Evolutionary conservation across 2,329 filamentous ascomycete genomes (phyloP).

Genomic region (Botrytis squamosa): DNA sequence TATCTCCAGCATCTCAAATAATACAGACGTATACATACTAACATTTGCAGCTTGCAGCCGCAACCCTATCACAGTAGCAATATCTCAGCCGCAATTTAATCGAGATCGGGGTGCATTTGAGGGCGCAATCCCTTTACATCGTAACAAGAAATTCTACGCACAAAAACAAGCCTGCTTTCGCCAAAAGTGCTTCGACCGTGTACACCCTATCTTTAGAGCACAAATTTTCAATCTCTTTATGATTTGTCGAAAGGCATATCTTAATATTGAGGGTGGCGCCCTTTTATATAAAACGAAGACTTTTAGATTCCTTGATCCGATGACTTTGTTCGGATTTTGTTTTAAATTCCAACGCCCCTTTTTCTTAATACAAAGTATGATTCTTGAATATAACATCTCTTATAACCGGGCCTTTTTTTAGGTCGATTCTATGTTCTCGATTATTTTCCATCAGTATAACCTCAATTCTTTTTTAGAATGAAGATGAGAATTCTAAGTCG

Average conservation of each 20-base stretch:
- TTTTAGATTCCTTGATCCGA: background rate
- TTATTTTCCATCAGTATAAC: background rate
- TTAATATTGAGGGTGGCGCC: background rate
- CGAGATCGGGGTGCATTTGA: background rate
- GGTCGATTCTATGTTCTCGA: background rate
- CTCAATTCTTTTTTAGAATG: background rate
- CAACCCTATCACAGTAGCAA: background rate
- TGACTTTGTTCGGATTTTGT: background rate
- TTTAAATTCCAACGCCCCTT: background rate
- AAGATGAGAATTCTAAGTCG: background rate
- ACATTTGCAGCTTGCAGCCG: background rate
- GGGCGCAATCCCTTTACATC: too few relatives aligned
- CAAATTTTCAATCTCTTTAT: background rate
- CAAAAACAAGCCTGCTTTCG: background rate
- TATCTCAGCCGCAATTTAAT: background rate
- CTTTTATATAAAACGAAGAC: background rate
- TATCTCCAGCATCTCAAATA: too few relatives aligned
- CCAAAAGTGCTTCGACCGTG: background rate
- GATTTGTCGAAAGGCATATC: slow-evolving; percentile 9
- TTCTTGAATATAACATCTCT: background rate
- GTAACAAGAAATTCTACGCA: background rate
- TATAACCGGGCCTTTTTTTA: background rate
- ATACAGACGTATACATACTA: background rate
- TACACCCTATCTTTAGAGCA: background rate
- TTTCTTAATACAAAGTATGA: background rate